Evolutionary conservation across 352 stramenopile species (phyloP).

Genomic region (Pythium insidiosum): DNA sequence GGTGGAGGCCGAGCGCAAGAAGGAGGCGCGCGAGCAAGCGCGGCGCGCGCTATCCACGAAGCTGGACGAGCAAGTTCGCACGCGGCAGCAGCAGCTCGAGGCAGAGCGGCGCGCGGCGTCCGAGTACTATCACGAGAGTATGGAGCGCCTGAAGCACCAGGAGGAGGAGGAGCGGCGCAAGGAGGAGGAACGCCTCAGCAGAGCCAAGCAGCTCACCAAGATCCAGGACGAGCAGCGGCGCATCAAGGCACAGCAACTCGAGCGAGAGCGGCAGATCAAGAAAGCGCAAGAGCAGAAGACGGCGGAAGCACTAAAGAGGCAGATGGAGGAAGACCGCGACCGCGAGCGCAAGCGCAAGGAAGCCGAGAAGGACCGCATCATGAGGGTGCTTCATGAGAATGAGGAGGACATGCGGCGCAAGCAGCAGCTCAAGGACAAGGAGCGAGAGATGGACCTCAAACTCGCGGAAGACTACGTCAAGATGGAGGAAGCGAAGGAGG

Average conservation of each 20-base stretch:
- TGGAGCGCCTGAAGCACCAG: constrained; percentile 32
- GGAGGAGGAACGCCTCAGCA: constrained; percentile 37
- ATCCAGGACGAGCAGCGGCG: constrained; percentile 65
- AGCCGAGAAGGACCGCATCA: constrained; percentile 51
- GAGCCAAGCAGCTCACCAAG: constrained; percentile 49
- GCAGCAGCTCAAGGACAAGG: constrained; percentile 31
- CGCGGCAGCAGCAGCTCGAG: constrained; percentile 26
- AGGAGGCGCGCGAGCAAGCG: constrained; percentile 18
- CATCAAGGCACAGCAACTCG: constrained; percentile 43
- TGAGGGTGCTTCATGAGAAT: constrained; percentile 55
- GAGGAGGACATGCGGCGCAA: constrained; percentile 54
- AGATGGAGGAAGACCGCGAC: constrained; percentile 42
- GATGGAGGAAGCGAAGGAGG: constrained; percentile 71
- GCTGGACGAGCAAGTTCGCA: constrained; percentile 43
- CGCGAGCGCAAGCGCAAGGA: constrained; percentile 42
- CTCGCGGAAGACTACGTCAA: constrained; percentile 60
- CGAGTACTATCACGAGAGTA: constrained; percentile 41
- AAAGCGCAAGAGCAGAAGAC: constrained; percentile 44
- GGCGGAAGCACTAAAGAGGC: constrained; percentile 33
- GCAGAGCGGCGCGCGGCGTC: constrained; percentile 31
- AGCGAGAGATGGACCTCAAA: constrained; percentile 57
- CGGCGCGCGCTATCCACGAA: constrained; percentile 29
- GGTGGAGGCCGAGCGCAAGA: constrained; percentile 37
- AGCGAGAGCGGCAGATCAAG: constrained; percentile 38
- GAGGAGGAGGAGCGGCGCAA: constrained; percentile 56